Percentiles rank a stretch among this genome's conserved stretches.
Evolutionary conservation across 1,284 basidiomycete species (phyloP).

Genomic region (Trichosporon faecale): DNA sequence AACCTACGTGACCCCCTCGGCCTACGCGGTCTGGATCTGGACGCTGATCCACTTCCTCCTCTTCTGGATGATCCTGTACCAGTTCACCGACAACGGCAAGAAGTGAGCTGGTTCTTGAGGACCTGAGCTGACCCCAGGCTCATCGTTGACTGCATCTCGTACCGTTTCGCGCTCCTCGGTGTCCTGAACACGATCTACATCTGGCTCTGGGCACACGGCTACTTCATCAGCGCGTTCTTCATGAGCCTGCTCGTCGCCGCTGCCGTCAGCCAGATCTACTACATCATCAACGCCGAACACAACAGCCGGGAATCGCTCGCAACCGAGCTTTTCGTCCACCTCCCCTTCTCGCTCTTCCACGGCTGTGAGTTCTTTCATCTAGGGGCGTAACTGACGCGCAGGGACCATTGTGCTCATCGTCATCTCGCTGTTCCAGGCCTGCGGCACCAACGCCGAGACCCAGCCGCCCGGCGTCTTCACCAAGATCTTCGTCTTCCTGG

Average conservation of each 20-base stretch:
- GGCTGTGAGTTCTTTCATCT: conserved; percentile 59
- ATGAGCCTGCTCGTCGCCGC: conserved; percentile 67
- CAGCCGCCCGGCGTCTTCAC: conserved; percentile 78
- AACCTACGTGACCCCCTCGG: conserved; percentile 25
- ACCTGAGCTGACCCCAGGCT: conserved; percentile 40
- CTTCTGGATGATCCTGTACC: conserved; percentile 82
- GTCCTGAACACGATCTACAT: conserved; percentile 82
- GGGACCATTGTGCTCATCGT: conserved; percentile 84
- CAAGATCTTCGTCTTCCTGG: conserved; percentile 89
- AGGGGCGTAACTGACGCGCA: conserved; percentile 17
- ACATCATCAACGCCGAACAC: conserved; percentile 82
- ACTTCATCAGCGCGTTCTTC: conserved; percentile 76
- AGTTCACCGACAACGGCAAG: conserved; percentile 71
- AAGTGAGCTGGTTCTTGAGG: conserved; percentile 26
- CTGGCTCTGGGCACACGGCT: conserved; percentile 64
- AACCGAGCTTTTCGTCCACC: conserved; percentile 62
- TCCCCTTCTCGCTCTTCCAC: conserved; percentile 87
- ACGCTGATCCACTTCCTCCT: conserved; percentile 80
- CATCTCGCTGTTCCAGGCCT: conserved; percentile 83
- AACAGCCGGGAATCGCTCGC: conserved; percentile 55
- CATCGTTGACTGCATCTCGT: conserved; percentile 79
- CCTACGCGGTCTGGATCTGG: conserved; percentile 43
- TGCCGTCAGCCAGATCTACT: conserved; percentile 72
- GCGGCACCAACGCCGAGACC: conserved; percentile 70
- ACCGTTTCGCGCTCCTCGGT: conserved; percentile 82